A percentile compares a stretch with the other conserved stretches of the same genome.
phyloP scores from a whole-genome alignment of 2,329 filamentous ascomycete species.

The Trichoderma sp. region DNA sequence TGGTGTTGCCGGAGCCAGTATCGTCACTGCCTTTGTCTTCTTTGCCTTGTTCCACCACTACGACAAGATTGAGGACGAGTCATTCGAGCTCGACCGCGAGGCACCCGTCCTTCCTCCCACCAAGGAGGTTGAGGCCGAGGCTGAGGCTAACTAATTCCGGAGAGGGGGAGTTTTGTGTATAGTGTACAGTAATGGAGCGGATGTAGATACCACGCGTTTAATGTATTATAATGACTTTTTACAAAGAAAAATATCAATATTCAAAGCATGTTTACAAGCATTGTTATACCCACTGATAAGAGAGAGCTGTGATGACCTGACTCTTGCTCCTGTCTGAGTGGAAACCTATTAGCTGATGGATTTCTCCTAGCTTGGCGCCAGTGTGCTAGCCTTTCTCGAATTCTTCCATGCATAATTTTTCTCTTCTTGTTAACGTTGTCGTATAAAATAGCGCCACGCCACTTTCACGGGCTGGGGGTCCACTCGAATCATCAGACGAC shows the following conservation, averaged over 20 bases:
- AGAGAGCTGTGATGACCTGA: neutral
- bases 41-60: constrained; percentile 43
- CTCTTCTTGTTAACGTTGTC: neutral
- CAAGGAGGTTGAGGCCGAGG: constrained; percentile 15
- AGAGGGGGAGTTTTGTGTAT: neutral
- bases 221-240: constrained; percentile 8
- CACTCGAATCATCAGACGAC: neutral
- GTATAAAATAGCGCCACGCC: neutral
- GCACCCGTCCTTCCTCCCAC: neutral
- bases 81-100: constrained; percentile 40
- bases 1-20: constrained; percentile 51
- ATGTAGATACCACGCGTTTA: neutral
- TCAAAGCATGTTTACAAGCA: neutral
- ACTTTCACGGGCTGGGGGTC: neutral
- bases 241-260: neutral
- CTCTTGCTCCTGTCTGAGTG: neutral
- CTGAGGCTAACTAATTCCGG: neutral
- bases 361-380: neutral
- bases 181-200: constrained; percentile 1
- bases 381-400: constrained; percentile 15
- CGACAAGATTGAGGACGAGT: constrained; percentile 38
- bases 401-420: constrained; percentile 5
- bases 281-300: neutral
- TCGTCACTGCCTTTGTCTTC: constrained; percentile 51
- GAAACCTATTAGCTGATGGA: neutral